Evolutionary conservation across 2,329 filamentous ascomycete genomes (phyloP), one percentile per base, ranked within the genome.

Genomic region (Colletotrichum shisoi): DNA sequence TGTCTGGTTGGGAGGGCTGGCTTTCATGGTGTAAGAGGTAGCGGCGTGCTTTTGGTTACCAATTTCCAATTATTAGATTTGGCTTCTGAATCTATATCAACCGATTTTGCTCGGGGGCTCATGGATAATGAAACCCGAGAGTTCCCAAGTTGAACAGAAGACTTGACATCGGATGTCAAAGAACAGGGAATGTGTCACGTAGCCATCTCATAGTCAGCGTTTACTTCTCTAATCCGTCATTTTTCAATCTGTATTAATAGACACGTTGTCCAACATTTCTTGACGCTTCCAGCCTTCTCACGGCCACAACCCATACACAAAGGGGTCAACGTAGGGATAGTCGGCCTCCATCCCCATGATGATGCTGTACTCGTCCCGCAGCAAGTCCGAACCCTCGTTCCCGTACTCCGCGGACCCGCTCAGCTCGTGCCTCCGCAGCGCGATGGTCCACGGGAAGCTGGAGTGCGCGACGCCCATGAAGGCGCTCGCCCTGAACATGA

Each of bases 391-490:
- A 0, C 74, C 75, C 39, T 74, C 68, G 37, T 76, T 76, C 9
- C 69, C 73, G 9, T 72, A 73, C 1, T 44, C 58, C 3, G 62
- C 1, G 45, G 75, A 76, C 7, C 39, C 63, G 71, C 75, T 77
- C 12, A 76, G 49, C 70, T 77, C 75, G 48, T 77, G 75, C 45
- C 75, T 71, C 39, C 75, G 73, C 58, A 77, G 67, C 1, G 75
- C 75, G 13, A 77, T 70, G 5, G 71, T 76, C 75, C 75, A 77
- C 6, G 75, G 73, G 49, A 76, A 77, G 51, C 75, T 77, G 1
- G 74, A 76, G 60, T 73, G 72, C 12, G 74, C 74, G 1, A 77
- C 75, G 15, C 75, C 75, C 74, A 76, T 76, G 40, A 77, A 77
- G 0, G 71, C 70, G 61, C 73, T 76, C 45, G 74, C 71, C 65